Conservation (phyloP, 768 basidiomycete species). For the Leccinum aurantiacum region DNA sequence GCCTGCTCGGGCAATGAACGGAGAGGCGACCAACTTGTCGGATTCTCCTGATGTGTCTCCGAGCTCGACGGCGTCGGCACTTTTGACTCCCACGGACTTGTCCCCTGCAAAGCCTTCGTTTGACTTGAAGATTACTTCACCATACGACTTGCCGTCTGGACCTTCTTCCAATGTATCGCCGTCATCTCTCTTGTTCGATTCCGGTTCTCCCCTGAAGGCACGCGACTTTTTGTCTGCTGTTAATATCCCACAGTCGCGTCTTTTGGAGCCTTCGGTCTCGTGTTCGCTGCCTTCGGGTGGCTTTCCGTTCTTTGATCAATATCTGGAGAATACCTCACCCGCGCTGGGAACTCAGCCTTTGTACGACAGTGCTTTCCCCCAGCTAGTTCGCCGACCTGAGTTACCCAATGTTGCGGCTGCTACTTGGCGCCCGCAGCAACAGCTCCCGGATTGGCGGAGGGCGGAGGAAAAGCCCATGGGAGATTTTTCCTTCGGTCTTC, state of each 20-base stretch:
- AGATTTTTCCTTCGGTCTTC: slow-evolving; percentile 26
- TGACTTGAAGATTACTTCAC: slow-evolving; percentile 53
- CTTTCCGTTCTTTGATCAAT: slow-evolving; percentile 54
- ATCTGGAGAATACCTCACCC: slow-evolving; percentile 44
- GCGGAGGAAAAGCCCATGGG: slow-evolving; percentile 31
- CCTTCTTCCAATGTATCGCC: slow-evolving; percentile 33
- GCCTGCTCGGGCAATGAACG: slow-evolving; percentile 43
- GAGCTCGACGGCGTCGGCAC: slow-evolving; percentile 65
- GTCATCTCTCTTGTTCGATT: slow-evolving; percentile 45
- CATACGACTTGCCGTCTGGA: slow-evolving; percentile 45
- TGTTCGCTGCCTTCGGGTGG: slow-evolving; percentile 24
- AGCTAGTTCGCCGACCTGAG: slow-evolving; percentile 23
- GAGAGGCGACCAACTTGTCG: slow-evolving; percentile 40
- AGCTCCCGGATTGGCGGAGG: slow-evolving; percentile 44
- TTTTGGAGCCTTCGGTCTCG: slow-evolving; percentile 19
- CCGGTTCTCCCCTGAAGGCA: slow-evolving; percentile 39
- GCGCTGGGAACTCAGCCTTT: slow-evolving; percentile 37
- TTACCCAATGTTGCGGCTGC: slow-evolving; percentile 11
- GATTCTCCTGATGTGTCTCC: slow-evolving; percentile 73
- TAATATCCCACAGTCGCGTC: slow-evolving; percentile 27
- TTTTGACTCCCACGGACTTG: slow-evolving; percentile 73
- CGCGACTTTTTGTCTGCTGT: slow-evolving; percentile 30
- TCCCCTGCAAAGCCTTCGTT: slow-evolving; percentile 61
- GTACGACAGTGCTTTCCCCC: slow-evolving; percentile 34
- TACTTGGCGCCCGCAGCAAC: slow-evolving; percentile 31